phyloP scores from a whole-genome alignment of 345 rosid species.

The Syzygium aqueum region DNA sequence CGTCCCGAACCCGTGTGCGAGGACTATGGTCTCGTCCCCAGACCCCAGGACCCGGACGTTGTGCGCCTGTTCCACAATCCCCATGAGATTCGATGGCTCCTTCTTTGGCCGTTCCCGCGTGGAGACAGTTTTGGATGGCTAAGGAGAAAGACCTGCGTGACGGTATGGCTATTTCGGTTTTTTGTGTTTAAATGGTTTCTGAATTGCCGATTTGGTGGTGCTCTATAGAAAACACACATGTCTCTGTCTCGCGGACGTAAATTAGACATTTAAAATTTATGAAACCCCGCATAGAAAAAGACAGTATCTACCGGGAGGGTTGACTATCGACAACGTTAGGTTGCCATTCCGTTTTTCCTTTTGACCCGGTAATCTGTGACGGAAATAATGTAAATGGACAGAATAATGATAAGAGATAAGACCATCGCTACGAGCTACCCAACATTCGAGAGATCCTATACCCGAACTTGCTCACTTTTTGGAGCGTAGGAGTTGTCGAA shows the following conservation, averaged over 20 bases:
- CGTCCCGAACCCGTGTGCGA: conserved; percentile 78
- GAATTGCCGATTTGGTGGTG: neutral
- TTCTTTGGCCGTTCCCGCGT: neutral
- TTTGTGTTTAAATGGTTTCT: neutral
- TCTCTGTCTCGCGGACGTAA: neutral
- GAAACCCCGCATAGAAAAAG: neutral
- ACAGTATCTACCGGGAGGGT: neutral
- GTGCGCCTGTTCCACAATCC: conserved; percentile 59
- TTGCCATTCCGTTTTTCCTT: neutral
- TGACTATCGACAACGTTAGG: neutral
- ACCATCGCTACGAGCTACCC: neutral
- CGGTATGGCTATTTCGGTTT: neutral
- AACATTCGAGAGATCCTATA: too few relatives aligned
- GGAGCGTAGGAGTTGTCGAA: too few relatives aligned
- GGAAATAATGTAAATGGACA: neutral
- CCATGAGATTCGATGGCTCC: neutral
- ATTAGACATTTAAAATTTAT: neutral
- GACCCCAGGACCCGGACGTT: conserved; percentile 55
- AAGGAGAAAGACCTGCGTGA: neutral
- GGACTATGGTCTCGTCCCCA: conserved; percentile 40
- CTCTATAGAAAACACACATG: neutral
- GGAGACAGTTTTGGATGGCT: neutral
- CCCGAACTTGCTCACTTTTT: too few relatives aligned
- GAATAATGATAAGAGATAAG: neutral
- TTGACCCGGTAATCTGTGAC: neutral